phyloP scores from a whole-genome alignment of 1,284 basidiomycete genomes.

The Neolentinus lepideus region DNA sequence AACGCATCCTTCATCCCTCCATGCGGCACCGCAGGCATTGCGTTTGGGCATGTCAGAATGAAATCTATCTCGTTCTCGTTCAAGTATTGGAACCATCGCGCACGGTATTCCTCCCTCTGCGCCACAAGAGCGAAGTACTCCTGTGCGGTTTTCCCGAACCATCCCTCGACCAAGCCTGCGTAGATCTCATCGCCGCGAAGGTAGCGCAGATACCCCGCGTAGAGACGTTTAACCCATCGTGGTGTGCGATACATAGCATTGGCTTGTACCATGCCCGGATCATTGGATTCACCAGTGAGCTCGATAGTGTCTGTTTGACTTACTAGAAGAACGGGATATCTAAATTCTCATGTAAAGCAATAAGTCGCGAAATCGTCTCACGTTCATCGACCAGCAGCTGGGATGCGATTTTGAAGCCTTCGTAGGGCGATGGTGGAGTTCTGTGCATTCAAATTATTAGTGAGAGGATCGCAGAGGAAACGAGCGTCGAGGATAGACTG shows the following conservation, averaged over 20 bases:
- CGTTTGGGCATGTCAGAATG: slow-evolving; percentile 52
- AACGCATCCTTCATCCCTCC: slow-evolving; percentile 33
- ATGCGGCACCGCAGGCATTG: slow-evolving; percentile 46
- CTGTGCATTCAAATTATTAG: neutral
- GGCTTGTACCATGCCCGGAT: slow-evolving; percentile 28
- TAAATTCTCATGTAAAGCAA: neutral
- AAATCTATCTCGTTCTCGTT: slow-evolving; percentile 47
- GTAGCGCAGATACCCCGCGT: slow-evolving; percentile 28
- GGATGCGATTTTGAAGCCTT: slow-evolving; percentile 30
- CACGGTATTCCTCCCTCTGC: slow-evolving; percentile 33
- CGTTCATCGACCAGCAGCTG: slow-evolving; percentile 33
- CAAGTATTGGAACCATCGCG: slow-evolving; percentile 44
- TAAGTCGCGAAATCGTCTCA: slow-evolving; percentile 10
- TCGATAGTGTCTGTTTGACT: slow-evolving; percentile 1
- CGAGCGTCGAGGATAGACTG: slow-evolving; percentile 7
- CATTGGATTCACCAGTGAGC: slow-evolving; percentile 30
- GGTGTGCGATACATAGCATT: slow-evolving; percentile 29
- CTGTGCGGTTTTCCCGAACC: slow-evolving; percentile 30
- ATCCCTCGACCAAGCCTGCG: slow-evolving; percentile 31
- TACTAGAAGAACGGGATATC: neutral
- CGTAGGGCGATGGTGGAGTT: slow-evolving; percentile 26
- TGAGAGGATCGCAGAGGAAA: neutral
- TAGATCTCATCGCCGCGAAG: slow-evolving; percentile 30
- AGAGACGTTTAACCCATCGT: slow-evolving; percentile 25
- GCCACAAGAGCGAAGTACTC: slow-evolving; percentile 38